These are phyloP conservation scores for Taphrina populina DNA, from an alignment of 1,139 yeast species.

Conservation along the genomic window DNA sequence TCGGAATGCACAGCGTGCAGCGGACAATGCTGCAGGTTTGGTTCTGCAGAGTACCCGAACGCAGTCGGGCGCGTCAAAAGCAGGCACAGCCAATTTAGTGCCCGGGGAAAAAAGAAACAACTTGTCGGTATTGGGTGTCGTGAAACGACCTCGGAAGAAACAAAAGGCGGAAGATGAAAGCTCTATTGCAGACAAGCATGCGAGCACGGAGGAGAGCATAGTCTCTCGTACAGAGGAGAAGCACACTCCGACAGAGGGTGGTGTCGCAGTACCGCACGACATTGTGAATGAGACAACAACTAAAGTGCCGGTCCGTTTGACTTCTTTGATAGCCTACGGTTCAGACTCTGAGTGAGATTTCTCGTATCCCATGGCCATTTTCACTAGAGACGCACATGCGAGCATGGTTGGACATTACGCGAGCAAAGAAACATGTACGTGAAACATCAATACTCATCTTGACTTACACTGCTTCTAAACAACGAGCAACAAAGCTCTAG, in stretches of 20 bases:
- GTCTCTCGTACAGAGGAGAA: no score
- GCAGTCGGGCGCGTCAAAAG: not conserved
- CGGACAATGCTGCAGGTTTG: constrained; percentile 2
- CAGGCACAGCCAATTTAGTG: not conserved
- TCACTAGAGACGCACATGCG: no score
- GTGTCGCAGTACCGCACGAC: no score
- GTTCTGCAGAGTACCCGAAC: not conserved
- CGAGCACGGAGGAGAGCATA: no score
- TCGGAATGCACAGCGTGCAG: constrained; percentile 25
- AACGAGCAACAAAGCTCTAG: no score
- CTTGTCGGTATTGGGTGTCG: constrained; percentile 9
- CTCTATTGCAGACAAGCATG: no score
- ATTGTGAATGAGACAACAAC: not conserved
- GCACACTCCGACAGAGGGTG: not conserved
- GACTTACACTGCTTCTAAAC: no score
- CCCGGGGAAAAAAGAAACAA: not conserved
- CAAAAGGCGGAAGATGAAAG: not conserved
- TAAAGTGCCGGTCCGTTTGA: not conserved
- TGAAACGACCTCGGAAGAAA: constrained; percentile 11
- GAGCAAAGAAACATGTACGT: no score
- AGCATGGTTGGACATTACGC: no score
- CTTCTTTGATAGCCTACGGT: constrained; percentile 8
- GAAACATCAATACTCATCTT: no score
- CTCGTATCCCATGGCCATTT: no score
- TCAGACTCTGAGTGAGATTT: constrained; percentile 10